A percentile compares a stretch with the other conserved stretches of the same genome.
phyloP scores from a whole-genome alignment of 352 stramenopile genomes.

The Globisporangium nagaii region DNA sequence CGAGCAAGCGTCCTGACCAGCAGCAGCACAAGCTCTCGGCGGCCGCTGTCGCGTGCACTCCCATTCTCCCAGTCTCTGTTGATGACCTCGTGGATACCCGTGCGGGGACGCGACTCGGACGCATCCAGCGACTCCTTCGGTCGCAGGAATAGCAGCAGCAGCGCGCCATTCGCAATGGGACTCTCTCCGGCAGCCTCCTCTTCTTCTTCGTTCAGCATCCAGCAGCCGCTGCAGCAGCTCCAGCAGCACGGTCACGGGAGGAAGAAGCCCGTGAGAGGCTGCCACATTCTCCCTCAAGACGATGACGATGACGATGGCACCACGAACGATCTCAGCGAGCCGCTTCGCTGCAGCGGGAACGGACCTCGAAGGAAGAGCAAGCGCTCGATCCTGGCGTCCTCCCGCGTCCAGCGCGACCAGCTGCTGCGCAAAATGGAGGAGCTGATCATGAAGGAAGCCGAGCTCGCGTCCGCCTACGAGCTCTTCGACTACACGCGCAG shows the following conservation, averaged over 20 bases:
- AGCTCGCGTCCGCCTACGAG: slow-evolving; percentile 52
- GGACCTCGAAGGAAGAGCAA: slow-evolving; percentile 4
- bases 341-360: background rate
- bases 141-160: background rate
- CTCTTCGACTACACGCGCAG: slow-evolving; percentile 51
- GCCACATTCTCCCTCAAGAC: slow-evolving; percentile 39
- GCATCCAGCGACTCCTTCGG: background rate
- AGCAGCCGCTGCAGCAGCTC: background rate
- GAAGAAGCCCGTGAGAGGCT: slow-evolving; percentile 30
- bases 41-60: too few relatives aligned
- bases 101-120: slow-evolving; percentile 1
- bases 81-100: slow-evolving; percentile 5
- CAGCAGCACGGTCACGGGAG: slow-evolving; percentile 12
- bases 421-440: slow-evolving; percentile 59
- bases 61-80: too few relatives aligned
- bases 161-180: slow-evolving; percentile 1
- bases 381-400: slow-evolving; percentile 27
- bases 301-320: slow-evolving; percentile 6
- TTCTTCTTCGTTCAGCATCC: background rate
- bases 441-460: slow-evolving; percentile 55
- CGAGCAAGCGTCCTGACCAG: too few relatives aligned
- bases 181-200: background rate
- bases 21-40: too few relatives aligned
- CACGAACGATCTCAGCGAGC: slow-evolving; percentile 11
- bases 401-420: slow-evolving; percentile 39